Percentiles rank a stretch among this genome's conserved stretches.
These are phyloP conservation scores for Cicer judaicum DNA, from an alignment of 306 rosid genomes.

Conservation along the genomic window DNA sequence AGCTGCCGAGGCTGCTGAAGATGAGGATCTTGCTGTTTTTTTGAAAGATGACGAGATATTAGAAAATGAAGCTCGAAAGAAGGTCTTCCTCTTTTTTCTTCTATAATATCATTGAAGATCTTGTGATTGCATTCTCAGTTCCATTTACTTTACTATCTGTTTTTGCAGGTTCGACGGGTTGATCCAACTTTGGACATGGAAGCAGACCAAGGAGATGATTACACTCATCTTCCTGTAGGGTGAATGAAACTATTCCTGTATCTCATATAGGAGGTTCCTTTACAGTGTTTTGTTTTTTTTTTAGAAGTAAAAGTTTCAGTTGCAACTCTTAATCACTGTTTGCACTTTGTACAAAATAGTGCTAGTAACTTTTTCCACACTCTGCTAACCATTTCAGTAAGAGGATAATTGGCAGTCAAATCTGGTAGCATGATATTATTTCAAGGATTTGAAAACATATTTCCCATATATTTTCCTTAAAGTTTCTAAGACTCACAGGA, in stretches of 20 bases:
- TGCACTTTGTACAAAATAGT: background rate
- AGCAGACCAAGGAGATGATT: slow-evolving; percentile 98
- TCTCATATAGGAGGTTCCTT: slow-evolving; percentile 41
- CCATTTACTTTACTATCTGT: slow-evolving; percentile 24
- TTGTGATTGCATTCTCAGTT: slow-evolving; percentile 40
- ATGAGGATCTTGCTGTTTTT: slow-evolving; percentile 92
- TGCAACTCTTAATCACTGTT: slow-evolving; percentile 15
- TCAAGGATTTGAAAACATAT: background rate
- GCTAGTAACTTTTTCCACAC: background rate
- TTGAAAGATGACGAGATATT: slow-evolving; percentile 87
- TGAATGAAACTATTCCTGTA: slow-evolving; percentile 49
- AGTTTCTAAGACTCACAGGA: too few relatives aligned
- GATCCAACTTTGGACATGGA: slow-evolving; percentile 99
- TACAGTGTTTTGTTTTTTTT: background rate
- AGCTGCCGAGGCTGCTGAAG: slow-evolving; percentile 99
- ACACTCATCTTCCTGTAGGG: slow-evolving; percentile 93
- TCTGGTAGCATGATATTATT: slow-evolving; percentile 8
- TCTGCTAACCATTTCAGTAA: slow-evolving; percentile 5
- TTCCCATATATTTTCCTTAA: background rate
- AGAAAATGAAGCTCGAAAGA: slow-evolving; percentile 79
- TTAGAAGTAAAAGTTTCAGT: background rate
- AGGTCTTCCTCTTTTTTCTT: slow-evolving; percentile 58
- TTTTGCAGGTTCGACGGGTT: slow-evolving; percentile 75
- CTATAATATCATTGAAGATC: slow-evolving; percentile 29
- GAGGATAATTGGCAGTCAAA: slow-evolving; percentile 28